These are phyloP conservation scores for Ambrosia trifida DNA, from an alignment of 129 eudicot genomes.

Conservation along the genomic window DNA sequence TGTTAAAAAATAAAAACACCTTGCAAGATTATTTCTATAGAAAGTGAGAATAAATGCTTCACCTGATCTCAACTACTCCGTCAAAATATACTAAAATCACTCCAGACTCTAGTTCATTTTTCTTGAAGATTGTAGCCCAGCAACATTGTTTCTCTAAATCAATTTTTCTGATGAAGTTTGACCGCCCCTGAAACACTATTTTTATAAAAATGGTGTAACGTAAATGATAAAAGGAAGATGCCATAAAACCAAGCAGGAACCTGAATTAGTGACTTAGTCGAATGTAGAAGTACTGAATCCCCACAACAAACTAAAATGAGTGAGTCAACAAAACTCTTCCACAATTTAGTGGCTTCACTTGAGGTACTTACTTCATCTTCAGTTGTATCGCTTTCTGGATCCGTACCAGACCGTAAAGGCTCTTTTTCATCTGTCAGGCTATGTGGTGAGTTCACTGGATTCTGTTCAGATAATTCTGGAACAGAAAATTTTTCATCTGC, in stretches of 20 bases:
- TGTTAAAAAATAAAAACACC: background rate
- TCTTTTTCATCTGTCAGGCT: constrained; percentile 40
- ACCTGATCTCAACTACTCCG: constrained; percentile 90
- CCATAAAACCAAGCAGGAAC: constrained; percentile 38
- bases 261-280: constrained; percentile 66
- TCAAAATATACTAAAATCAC: constrained; percentile 64
- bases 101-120: constrained; percentile 49
- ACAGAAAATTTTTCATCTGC: constrained; percentile 55
- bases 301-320: constrained; percentile 73
- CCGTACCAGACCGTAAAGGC: constrained; percentile 27
- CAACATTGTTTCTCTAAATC: constrained; percentile 60
- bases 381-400: constrained; percentile 34
- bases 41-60: constrained; percentile 12
- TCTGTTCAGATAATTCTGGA: constrained; percentile 48
- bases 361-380: constrained; percentile 34
- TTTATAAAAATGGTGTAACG: constrained; percentile 20
- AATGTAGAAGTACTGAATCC: constrained; percentile 55
- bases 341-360: constrained; percentile 33
- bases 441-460: constrained; percentile 37
- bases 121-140: constrained; percentile 65
- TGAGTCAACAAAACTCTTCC: constrained; percentile 50
- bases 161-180: constrained; percentile 37
- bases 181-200: constrained; percentile 48
- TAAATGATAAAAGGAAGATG: constrained; percentile 4
- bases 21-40: background rate